Conservation (phyloP, 2,329 filamentous ascomycete species). For the Alternaria rosae region DNA sequence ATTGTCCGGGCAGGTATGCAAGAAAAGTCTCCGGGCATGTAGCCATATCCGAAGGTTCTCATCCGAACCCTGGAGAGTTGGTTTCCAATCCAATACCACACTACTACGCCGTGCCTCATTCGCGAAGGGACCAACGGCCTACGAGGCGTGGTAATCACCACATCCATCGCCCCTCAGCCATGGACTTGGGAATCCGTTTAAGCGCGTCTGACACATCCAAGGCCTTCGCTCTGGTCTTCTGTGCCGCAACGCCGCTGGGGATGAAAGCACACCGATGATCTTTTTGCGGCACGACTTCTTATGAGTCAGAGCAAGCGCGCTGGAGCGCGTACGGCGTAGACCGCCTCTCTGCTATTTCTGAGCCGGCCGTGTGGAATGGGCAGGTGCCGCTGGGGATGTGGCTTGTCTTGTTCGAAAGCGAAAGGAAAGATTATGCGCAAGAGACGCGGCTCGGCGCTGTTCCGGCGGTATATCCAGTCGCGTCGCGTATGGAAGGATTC, state of each 20-base stretch:
- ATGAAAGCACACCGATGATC: not conserved
- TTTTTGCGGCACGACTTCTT: not conserved
- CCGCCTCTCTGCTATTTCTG: not conserved
- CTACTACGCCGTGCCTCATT: not conserved
- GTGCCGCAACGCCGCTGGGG: not conserved
- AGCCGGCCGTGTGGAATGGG: not conserved
- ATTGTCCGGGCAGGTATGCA: not conserved
- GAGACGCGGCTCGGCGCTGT: slow-evolving; percentile 1
- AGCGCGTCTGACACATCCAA: not conserved
- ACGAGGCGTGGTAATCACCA: not conserved
- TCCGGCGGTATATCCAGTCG: not conserved
- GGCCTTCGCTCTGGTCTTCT: not conserved
- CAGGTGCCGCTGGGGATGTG: not conserved
- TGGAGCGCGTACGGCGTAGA: not conserved
- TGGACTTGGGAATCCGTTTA: not conserved
- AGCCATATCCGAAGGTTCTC: not conserved
- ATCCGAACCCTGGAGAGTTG: not conserved
- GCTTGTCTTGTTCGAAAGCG: not conserved
- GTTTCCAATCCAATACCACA: not conserved
- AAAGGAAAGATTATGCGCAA: slow-evolving; percentile 1
- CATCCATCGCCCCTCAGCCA: not conserved
- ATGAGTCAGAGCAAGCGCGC: slow-evolving; percentile 3
- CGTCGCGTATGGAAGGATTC: not conserved
- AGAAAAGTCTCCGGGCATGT: not conserved
- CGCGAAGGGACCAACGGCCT: not conserved